A percentile compares a stretch with the other conserved stretches of the same genome.
Evolutionary conservation across 2,329 filamentous ascomycete genomes (phyloP).

Genomic region (Leptographium galeiforme): DNA sequence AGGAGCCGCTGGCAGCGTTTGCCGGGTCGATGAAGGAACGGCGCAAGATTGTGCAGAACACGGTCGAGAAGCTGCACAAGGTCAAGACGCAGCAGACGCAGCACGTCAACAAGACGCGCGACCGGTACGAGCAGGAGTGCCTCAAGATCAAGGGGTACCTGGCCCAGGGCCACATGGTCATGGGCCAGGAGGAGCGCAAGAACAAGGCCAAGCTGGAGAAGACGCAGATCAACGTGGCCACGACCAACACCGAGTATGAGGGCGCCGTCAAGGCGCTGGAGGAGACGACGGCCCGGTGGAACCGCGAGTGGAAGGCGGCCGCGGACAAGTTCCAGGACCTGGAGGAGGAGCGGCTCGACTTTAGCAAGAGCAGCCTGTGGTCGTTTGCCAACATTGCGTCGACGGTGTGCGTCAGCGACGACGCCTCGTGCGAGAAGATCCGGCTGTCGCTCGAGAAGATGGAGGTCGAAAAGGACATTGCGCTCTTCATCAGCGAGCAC

Average conservation of each 20-base stretch:
- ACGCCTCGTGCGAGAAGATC: slow-evolving; percentile 93
- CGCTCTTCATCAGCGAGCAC: slow-evolving; percentile 70
- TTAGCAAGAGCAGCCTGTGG: slow-evolving; percentile 96
- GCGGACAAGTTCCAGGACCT: slow-evolving; percentile 99
- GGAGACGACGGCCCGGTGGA: slow-evolving; percentile 92
- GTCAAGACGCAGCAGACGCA: slow-evolving; percentile 85
- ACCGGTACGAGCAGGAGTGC: slow-evolving; percentile 94
- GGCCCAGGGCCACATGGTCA: slow-evolving; percentile 98
- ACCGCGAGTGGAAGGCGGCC: slow-evolving; percentile 93
- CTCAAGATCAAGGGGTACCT: slow-evolving; percentile 97
- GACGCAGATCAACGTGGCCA: slow-evolving; percentile 88
- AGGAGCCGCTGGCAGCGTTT: slow-evolving; percentile 86
- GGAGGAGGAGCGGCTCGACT: slow-evolving; percentile 92
- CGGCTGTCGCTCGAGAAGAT: slow-evolving; percentile 85
- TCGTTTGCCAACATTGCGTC: slow-evolving; percentile 95
- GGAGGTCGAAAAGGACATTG: slow-evolving; percentile 88
- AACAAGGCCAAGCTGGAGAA: slow-evolving; percentile 99
- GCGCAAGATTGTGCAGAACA: slow-evolving; percentile 87
- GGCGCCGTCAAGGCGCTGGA: slow-evolving; percentile 83
- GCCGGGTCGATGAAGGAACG: slow-evolving; percentile 92
- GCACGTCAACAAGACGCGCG: slow-evolving; percentile 85
- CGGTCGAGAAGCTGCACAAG: slow-evolving; percentile 89
- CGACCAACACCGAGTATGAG: slow-evolving; percentile 88
- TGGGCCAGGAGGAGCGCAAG: slow-evolving; percentile 97
- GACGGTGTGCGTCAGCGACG: slow-evolving; percentile 94